Evolutionary conservation across 176 grass and related monocot species (phyloP).

Genomic region (Hordeum marinum): DNA sequence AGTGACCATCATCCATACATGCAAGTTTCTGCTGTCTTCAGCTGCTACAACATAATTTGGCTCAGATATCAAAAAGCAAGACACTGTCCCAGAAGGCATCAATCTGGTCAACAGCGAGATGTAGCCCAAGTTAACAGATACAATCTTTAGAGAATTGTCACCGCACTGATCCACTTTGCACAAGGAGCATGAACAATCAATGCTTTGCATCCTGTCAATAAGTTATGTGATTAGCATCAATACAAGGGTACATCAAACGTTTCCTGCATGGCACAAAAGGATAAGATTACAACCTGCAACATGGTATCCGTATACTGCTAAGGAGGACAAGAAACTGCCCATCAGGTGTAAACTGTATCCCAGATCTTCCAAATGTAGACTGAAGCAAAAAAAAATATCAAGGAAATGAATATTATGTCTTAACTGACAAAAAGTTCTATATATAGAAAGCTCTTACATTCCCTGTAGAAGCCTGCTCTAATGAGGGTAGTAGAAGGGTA

Average conservation of each 20-base stretch:
- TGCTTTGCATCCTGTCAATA: conserved; percentile 47
- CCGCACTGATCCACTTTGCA: conserved; percentile 49
- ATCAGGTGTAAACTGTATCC: conserved; percentile 75
- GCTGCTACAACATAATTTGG: conserved; percentile 67
- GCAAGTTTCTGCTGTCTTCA: conserved; percentile 64
- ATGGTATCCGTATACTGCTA: conserved; percentile 54
- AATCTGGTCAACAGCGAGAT: conserved; percentile 59
- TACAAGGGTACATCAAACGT: conserved; percentile 19
- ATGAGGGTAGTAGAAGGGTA: conserved; percentile 51
- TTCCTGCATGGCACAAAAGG: conserved; percentile 1
- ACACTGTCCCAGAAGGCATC: conserved; percentile 47
- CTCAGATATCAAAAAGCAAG: conserved; percentile 67
- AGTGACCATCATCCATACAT: conserved; percentile 69
- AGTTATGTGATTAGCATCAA: conserved; percentile 32
- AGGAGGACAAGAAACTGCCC: conserved; percentile 57
- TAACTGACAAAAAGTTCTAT: background rate
- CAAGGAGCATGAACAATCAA: conserved; percentile 56
- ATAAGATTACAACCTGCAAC: conserved; percentile 75
- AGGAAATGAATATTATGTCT: background rate
- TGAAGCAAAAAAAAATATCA: conserved; percentile 32
- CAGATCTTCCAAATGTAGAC: conserved; percentile 51
- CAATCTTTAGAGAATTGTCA: conserved; percentile 63
- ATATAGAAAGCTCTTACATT: conserved; percentile 50
- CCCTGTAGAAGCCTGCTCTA: conserved; percentile 38
- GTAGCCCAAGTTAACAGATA: conserved; percentile 68